Conservation (phyloP, 208 protist species). For the Novymonas esmeraldas region DNA sequence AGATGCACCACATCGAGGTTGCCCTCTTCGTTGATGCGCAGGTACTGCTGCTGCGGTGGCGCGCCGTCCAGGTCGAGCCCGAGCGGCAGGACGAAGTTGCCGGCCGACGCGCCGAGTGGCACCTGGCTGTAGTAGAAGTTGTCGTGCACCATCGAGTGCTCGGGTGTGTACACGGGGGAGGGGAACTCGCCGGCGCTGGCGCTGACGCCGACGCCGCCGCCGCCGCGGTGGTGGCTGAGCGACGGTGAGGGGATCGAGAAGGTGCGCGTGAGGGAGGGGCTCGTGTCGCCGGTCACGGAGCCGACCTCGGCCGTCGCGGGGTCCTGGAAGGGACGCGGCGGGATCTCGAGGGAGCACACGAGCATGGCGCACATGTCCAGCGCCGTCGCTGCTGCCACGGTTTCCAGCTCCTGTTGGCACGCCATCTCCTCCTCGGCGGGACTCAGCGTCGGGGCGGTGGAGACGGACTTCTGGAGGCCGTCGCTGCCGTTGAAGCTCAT, state of each 20-base stretch:
- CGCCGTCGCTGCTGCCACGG: conserved; percentile 68
- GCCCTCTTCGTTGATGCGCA: conserved; percentile 83
- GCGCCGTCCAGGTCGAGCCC: conserved; percentile 36
- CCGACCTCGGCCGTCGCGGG: conserved; percentile 9
- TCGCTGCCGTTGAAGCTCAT: conserved; percentile 36
- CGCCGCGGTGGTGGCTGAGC: conserved; percentile 32
- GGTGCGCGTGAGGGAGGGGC: conserved; percentile 36
- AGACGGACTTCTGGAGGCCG: conserved; percentile 29
- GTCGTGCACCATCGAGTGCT: conserved; percentile 76
- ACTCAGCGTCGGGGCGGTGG: conserved; percentile 19
- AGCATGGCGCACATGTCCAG: conserved; percentile 68
- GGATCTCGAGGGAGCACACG: conserved; percentile 43
- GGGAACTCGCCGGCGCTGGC: conserved; percentile 39
- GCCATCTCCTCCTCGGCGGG: conserved; percentile 57
- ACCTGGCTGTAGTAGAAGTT: conserved; percentile 77
- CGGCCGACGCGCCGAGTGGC: conserved; percentile 61
- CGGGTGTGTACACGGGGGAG: conserved; percentile 45
- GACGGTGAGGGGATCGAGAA: conserved; percentile 39
- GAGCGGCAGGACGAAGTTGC: conserved; percentile 76
- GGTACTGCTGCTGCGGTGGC: conserved; percentile 63
- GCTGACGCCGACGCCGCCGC: conserved; percentile 14
- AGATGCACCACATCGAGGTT: conserved; percentile 77
- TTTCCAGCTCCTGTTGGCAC: conserved; percentile 80
- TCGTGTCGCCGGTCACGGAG: conserved; percentile 30
- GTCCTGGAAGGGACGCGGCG: conserved; percentile 9